A percentile compares a stretch with the other conserved stretches of the same genome.
Evolutionary conservation across 495 filamentous ascomycete species (phyloP).

Genomic region (Penicillium salamii): DNA sequence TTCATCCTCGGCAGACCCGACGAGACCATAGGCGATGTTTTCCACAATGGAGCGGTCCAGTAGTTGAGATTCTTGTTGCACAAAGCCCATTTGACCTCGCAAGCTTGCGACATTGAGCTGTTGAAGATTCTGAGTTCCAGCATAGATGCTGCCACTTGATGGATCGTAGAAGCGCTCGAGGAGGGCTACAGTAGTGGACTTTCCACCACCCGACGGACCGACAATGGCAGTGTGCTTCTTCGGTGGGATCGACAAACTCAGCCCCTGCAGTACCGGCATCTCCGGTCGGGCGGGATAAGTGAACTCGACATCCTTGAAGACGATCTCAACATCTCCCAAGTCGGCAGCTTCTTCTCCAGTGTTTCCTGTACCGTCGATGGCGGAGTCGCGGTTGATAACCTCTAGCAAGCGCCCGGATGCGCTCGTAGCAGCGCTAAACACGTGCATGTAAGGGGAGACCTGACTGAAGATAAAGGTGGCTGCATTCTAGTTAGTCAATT

Average conservation of each 20-base stretch:
- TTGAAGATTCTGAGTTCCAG: constrained; percentile 53
- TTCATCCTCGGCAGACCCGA: no score
- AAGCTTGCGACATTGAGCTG: constrained; percentile 53
- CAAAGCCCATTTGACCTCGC: constrained; percentile 54
- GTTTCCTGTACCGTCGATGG: constrained; percentile 39
- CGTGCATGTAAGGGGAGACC: constrained; percentile 57
- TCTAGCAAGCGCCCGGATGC: constrained; percentile 46
- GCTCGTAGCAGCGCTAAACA: constrained; percentile 52
- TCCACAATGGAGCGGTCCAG: constrained; percentile 62
- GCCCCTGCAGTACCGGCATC: constrained; percentile 22
- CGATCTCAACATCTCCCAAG: no score
- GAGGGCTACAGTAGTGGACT: constrained; percentile 59
- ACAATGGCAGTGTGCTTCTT: constrained; percentile 61
- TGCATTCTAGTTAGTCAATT: constrained; percentile 12
- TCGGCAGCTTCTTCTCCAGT: no score
- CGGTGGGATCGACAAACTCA: constrained; percentile 28
- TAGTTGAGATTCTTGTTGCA: constrained; percentile 63
- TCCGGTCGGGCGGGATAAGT: constrained; percentile 59
- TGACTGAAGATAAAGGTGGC: constrained; percentile 58
- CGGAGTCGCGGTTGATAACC: constrained; percentile 48
- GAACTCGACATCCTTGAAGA: constrained; percentile 36
- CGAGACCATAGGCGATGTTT: constrained; percentile 48
- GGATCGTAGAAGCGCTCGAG: constrained; percentile 49
- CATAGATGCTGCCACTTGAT: constrained; percentile 34
- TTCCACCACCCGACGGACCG: constrained; percentile 64